phyloP scores from a whole-genome alignment of 1,139 yeast genomes.

The Candida sanyaensis region DNA sequence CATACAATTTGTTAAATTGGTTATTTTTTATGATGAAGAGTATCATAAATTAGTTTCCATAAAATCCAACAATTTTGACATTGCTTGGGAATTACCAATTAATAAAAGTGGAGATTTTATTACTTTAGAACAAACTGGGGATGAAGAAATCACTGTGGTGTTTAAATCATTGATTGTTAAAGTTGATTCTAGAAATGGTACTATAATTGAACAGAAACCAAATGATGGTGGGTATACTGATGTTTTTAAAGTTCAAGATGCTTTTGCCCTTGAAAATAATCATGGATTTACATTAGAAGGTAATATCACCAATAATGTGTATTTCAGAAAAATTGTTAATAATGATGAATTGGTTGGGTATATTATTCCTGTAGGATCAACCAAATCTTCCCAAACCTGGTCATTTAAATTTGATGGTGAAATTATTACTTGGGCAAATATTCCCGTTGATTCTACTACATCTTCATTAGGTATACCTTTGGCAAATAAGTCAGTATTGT shows the following conservation, averaged over 20 bases:
- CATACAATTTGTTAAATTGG: slow-evolving; percentile 36
- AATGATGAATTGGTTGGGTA: slow-evolving; percentile 23
- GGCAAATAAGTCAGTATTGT: slow-evolving; percentile 72
- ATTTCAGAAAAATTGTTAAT: slow-evolving; percentile 16
- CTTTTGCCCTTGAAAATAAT: slow-evolving; percentile 12
- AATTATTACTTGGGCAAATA: slow-evolving; percentile 21
- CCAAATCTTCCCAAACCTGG: slow-evolving; percentile 28
- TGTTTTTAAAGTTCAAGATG: slow-evolving; percentile 8
- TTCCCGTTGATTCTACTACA: slow-evolving; percentile 44
- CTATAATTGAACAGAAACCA: slow-evolving; percentile 6
- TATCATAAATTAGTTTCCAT: slow-evolving; percentile 28
- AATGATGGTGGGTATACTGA: slow-evolving; percentile 7
- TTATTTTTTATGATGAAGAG: slow-evolving; percentile 29
- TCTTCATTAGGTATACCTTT: slow-evolving; percentile 73
- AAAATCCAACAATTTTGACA: slow-evolving; percentile 29
- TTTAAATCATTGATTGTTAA: slow-evolving; percentile 19
- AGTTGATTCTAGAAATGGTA: slow-evolving; percentile 30
- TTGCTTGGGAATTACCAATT: slow-evolving; percentile 26
- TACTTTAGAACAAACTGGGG: slow-evolving; percentile 17
- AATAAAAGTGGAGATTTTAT: slow-evolving; percentile 17
- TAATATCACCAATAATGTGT: slow-evolving; percentile 11
- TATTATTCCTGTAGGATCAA: slow-evolving; percentile 16
- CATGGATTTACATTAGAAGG: neutral
- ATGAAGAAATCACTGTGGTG: slow-evolving; percentile 22
- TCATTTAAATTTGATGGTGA: slow-evolving; percentile 22